These are phyloP conservation scores for Fusarium beomiforme DNA, from an alignment of 2,329 filamentous ascomycete genomes.

Conservation along the genomic window DNA sequence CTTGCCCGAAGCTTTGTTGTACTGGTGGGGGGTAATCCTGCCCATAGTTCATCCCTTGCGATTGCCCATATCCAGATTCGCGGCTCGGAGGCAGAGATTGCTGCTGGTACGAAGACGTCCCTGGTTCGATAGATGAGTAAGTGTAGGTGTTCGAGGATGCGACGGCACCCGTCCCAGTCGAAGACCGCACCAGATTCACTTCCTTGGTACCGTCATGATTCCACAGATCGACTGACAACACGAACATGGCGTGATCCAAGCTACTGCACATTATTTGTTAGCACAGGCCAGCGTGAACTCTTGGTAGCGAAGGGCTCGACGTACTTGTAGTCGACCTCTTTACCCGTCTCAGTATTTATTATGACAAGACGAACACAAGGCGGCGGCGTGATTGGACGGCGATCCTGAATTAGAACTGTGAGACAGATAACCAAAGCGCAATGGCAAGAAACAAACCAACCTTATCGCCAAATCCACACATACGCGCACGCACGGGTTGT, in stretches of 20 bases:
- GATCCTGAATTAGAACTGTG: conserved; percentile 68
- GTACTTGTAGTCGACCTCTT: conserved; percentile 86
- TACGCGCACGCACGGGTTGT: conserved; percentile 90
- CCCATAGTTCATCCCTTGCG: conserved; percentile 45
- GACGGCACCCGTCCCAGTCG: conserved; percentile 77
- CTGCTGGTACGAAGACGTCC: conserved; percentile 44
- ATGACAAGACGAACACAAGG: conserved; percentile 89
- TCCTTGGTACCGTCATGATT: conserved; percentile 72
- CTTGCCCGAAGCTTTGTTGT: conserved; percentile 46
- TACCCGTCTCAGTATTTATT: conserved; percentile 75
- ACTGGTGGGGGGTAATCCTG: conserved; percentile 47
- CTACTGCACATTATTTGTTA: conserved; percentile 42
- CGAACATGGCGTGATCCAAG: conserved; percentile 55
- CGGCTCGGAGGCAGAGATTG: conserved; percentile 52
- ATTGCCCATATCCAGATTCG: conserved; percentile 47
- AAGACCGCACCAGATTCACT: conserved; percentile 72
- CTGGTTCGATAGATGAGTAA: conserved; percentile 63
- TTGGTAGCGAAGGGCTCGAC: conserved; percentile 45
- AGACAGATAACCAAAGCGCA: background rate
- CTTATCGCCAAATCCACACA: conserved; percentile 99
- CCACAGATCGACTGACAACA: conserved; percentile 74
- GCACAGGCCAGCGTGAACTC: background rate
- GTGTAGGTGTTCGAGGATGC: conserved; percentile 82
- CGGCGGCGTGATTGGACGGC: conserved; percentile 93
- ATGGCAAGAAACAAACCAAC: conserved; percentile 57